Percentiles rank a stretch among this genome's conserved stretches.
phyloP scores from a whole-genome alignment of 257 asterid genomes.

The Henckelia pumila region DNA sequence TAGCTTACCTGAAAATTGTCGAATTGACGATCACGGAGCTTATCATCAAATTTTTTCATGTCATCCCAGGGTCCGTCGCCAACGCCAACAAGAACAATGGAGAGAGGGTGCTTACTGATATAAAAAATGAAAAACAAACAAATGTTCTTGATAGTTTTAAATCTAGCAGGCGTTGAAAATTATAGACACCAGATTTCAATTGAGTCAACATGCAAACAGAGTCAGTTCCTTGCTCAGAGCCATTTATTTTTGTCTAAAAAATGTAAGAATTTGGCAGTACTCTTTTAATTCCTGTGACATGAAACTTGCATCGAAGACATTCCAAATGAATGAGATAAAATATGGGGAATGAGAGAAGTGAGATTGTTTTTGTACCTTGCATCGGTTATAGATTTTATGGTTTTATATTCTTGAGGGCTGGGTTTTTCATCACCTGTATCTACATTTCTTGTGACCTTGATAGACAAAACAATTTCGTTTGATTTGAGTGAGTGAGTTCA shows the following conservation, averaged over 20 bases:
- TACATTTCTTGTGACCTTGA: slow-evolving; percentile 75
- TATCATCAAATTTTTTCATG: slow-evolving; percentile 80
- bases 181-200: background rate
- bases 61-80: slow-evolving; percentile 99
- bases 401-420: slow-evolving; percentile 68
- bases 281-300: slow-evolving; percentile 20
- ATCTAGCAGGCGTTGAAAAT: slow-evolving; percentile 5
- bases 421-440: slow-evolving; percentile 45
- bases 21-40: slow-evolving; percentile 64
- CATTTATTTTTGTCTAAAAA: background rate
- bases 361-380: slow-evolving; percentile 49
- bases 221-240: background rate
- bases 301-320: slow-evolving; percentile 3
- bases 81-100: slow-evolving; percentile 82
- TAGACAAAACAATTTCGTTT: slow-evolving; percentile 21
- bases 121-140: slow-evolving; percentile 3
- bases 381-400: slow-evolving; percentile 63
- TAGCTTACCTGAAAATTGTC: slow-evolving; percentile 74
- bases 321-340: background rate
- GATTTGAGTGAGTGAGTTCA: slow-evolving; percentile 16
- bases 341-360: slow-evolving; percentile 14
- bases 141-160: slow-evolving; percentile 13
- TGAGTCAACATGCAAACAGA: slow-evolving; percentile 4
- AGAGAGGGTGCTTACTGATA: slow-evolving; percentile 65
- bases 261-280: background rate